Evolutionary conservation across 2,329 filamentous ascomycete species (phyloP).

Genomic region (Talaromyces sp.): DNA sequence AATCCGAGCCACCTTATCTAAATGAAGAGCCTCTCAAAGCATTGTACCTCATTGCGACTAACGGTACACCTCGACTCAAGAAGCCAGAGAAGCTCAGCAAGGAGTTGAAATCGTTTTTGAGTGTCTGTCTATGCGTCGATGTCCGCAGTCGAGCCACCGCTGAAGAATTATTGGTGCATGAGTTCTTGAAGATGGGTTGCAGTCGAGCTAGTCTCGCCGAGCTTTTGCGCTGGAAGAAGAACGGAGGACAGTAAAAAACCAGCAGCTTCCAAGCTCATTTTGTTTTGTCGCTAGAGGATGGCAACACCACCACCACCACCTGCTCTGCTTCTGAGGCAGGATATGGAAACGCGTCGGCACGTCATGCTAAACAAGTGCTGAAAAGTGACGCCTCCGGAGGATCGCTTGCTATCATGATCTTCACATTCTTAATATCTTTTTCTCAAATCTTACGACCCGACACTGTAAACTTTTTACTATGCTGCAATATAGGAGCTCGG

Average conservation of each 20-base stretch:
- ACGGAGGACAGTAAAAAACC: constrained; percentile 33
- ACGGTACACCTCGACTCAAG: constrained; percentile 94
- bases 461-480: constrained; percentile 9
- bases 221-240: constrained; percentile 67
- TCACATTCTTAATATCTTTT: constrained; percentile 2
- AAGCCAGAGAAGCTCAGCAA: constrained; percentile 97
- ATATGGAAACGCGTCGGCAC: constrained; percentile 5
- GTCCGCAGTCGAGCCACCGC: constrained; percentile 92
- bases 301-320: not conserved
- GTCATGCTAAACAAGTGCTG: constrained; percentile 12
- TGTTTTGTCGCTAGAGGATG: not conserved
- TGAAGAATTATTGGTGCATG: constrained; percentile 81
- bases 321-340: not conserved
- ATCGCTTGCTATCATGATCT: not conserved
- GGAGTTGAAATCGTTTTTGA: constrained; percentile 95
- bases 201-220: constrained; percentile 77
- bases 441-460: not conserved
- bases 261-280: not conserved
- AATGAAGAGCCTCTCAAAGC: constrained; percentile 98
- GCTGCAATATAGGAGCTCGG: constrained; percentile 13
- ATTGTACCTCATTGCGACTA: constrained; percentile 94
- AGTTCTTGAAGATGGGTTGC: constrained; percentile 92
- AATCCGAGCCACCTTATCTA: constrained; percentile 94
- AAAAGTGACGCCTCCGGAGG: constrained; percentile 12
- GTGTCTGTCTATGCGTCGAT: constrained; percentile 93